Percentiles rank a stretch among this genome's conserved stretches.
Evolutionary conservation across 352 stramenopile species (phyloP).

Genomic region (Phytopythium vexans): DNA sequence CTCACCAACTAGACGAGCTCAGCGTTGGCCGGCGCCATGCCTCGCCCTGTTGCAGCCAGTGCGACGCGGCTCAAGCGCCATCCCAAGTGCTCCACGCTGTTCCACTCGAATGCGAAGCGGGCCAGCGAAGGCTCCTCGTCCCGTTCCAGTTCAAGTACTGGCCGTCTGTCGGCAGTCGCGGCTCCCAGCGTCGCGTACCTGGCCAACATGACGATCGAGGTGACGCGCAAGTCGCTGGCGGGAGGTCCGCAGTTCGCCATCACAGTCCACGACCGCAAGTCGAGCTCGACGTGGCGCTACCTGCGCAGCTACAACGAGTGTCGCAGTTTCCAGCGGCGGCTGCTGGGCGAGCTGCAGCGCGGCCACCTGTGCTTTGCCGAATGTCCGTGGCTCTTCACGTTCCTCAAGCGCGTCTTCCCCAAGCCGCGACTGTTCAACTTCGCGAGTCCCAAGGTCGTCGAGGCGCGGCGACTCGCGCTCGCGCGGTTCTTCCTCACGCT

Average conservation of each 20-base stretch:
- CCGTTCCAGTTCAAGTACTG: not conserved
- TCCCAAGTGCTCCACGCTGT: slow-evolving; percentile 32
- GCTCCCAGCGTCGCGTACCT: slow-evolving; percentile 23
- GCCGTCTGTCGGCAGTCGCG: not conserved
- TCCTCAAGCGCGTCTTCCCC: slow-evolving; percentile 29
- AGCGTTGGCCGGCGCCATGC: not conserved
- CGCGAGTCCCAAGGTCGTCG: slow-evolving; percentile 16
- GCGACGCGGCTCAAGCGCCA: slow-evolving; percentile 17
- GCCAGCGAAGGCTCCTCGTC: not conserved
- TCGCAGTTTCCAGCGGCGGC: slow-evolving; percentile 27
- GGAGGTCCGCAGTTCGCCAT: slow-evolving; percentile 20
- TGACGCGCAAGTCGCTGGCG: slow-evolving; percentile 22
- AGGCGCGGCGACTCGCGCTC: slow-evolving; percentile 28
- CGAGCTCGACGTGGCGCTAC: slow-evolving; percentile 33
- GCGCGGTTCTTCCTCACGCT: slow-evolving; percentile 32
- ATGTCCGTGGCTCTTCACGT: slow-evolving; percentile 42
- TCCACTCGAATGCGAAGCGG: slow-evolving; percentile 1
- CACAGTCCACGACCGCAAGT: slow-evolving; percentile 35
- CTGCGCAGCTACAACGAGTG: slow-evolving; percentile 34
- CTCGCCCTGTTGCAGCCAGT: too few relatives aligned
- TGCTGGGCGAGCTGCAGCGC: slow-evolving; percentile 24
- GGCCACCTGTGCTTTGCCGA: slow-evolving; percentile 44
- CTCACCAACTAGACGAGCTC: too few relatives aligned
- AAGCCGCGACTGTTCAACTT: slow-evolving; percentile 23
- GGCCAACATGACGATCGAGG: slow-evolving; percentile 24